Percentiles rank a stretch among this genome's conserved stretches.
These are phyloP conservation scores for Flaveria robusta DNA, from an alignment of 129 eudicot genomes.

Conservation along the genomic window DNA sequence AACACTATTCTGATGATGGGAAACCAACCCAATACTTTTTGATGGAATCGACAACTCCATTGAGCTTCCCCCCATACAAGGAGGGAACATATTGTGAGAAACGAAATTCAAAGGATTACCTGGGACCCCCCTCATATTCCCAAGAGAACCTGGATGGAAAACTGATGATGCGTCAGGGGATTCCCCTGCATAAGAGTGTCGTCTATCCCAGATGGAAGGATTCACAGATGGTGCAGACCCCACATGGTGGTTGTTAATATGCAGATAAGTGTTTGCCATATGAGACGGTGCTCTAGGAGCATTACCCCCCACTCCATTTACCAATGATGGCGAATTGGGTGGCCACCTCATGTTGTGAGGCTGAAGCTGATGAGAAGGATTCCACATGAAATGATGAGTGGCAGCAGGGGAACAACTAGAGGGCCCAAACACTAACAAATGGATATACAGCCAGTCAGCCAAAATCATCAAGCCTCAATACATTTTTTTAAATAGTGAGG, in stretches of 20 bases:
- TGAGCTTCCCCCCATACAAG: constrained; percentile 62
- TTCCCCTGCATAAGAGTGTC: constrained; percentile 65
- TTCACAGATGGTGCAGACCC: constrained; percentile 88
- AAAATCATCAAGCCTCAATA: background rate
- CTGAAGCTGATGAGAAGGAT: constrained; percentile 59
- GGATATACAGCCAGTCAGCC: background rate
- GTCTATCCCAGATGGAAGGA: constrained; percentile 84
- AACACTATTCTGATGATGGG: constrained; percentile 68
- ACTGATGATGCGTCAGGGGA: constrained; percentile 61
- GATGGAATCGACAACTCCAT: constrained; percentile 72
- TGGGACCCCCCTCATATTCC: constrained; percentile 77
- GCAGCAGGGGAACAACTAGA: constrained; percentile 59
- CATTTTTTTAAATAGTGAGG: background rate
- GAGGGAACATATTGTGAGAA: constrained; percentile 60
- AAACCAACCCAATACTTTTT: constrained; percentile 58
- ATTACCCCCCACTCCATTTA: constrained; percentile 54
- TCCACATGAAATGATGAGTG: constrained; percentile 81
- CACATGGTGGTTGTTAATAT: constrained; percentile 64
- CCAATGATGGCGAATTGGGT: constrained; percentile 66
- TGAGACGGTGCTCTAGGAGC: constrained; percentile 75
- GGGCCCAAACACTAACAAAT: constrained; percentile 60
- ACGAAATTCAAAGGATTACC: constrained; percentile 71
- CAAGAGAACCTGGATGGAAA: constrained; percentile 84
- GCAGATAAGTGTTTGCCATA: constrained; percentile 55
- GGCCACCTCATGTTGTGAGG: constrained; percentile 77